Conservation (phyloP, 1,139 yeast genomes). For the Pneumocystis carinii region DNA sequence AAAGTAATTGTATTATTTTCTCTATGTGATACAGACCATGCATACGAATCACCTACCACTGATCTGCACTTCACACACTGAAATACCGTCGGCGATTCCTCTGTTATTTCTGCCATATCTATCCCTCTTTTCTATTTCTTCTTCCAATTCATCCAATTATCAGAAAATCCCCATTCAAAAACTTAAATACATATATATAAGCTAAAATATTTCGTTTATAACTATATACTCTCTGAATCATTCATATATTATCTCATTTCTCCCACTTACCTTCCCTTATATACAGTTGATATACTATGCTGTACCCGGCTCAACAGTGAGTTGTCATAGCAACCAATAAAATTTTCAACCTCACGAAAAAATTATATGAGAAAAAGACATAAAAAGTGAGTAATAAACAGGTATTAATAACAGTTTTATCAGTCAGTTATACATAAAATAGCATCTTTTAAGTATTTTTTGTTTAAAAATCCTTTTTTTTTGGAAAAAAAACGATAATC, state of each 20-base stretch:
- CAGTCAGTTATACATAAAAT: not conserved
- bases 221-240: not conserved
- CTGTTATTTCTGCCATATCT: not conserved
- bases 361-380: not conserved
- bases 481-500: not conserved
- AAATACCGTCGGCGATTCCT: constrained; percentile 1
- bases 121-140: not conserved
- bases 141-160: not conserved
- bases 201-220: not conserved
- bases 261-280: not conserved
- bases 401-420: not conserved
- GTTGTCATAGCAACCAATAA: not conserved
- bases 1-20: constrained; percentile 2
- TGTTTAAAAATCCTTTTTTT: not conserved
- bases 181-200: not conserved
- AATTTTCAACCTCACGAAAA: not conserved
- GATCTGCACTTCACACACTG: constrained; percentile 4
- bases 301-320: not conserved
- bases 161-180: not conserved
- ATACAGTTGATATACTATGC: not conserved
- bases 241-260: not conserved
- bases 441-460: not conserved
- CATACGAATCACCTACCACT: constrained; percentile 5
- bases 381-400: not conserved
- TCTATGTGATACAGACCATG: constrained; percentile 3